Conservation (phyloP, 1,284 basidiomycete genomes). For the Cystobasidium sp. region DNA sequence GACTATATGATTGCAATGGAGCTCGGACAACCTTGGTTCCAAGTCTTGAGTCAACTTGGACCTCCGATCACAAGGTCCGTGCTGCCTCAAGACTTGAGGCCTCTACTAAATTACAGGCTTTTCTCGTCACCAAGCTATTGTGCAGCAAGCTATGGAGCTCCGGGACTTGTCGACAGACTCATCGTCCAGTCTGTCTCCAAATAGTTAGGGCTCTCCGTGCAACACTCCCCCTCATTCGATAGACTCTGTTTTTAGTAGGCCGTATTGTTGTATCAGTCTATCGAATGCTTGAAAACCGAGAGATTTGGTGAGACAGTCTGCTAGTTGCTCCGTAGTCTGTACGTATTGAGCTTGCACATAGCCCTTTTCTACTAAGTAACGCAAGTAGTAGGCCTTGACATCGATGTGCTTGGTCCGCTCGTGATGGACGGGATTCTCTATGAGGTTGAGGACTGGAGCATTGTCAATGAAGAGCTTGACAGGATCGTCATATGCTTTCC, state of each 20-base stretch:
- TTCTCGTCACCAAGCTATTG: too few relatives aligned
- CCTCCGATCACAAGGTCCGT: too few relatives aligned
- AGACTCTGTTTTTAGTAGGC: background rate
- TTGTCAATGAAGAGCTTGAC: background rate
- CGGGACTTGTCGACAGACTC: too few relatives aligned
- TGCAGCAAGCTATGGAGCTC: too few relatives aligned
- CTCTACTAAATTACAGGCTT: too few relatives aligned
- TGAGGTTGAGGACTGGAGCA: background rate
- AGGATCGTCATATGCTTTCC: background rate
- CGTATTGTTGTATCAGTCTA: background rate
- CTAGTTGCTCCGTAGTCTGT: background rate
- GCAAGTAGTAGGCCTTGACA: background rate
- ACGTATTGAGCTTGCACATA: background rate
- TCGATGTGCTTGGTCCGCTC: background rate
- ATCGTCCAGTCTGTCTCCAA: too few relatives aligned
- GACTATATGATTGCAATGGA: too few relatives aligned
- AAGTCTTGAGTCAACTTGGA: too few relatives aligned
- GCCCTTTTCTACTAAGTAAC: background rate
- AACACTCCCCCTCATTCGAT: conserved; percentile 1
- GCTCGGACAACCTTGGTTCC: too few relatives aligned
- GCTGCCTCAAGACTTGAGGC: too few relatives aligned
- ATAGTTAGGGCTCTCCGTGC: too few relatives aligned
- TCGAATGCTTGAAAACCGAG: background rate
- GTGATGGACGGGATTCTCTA: background rate
- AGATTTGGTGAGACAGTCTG: background rate